Conservation (phyloP, 371 early-diverging fungal genomes). For the Syncephalastrum racemosum region DNA sequence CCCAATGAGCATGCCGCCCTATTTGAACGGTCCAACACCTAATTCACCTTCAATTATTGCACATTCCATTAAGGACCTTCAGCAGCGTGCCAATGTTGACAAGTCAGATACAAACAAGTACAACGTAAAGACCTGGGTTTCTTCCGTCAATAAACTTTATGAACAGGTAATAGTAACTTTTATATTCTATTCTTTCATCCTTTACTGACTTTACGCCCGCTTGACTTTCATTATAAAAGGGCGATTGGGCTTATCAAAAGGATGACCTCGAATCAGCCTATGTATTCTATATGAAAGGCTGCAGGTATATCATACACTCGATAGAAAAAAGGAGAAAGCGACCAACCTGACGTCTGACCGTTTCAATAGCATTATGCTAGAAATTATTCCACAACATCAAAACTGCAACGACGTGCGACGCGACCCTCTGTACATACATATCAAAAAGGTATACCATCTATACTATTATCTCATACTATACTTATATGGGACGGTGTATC, state of each 20-base stretch:
- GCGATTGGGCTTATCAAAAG: constrained; percentile 20
- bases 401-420: constrained; percentile 35
- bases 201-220: neutral
- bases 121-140: constrained; percentile 16
- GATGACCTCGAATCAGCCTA: constrained; percentile 50
- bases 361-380: constrained; percentile 51
- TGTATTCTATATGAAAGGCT: constrained; percentile 43
- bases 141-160: constrained; percentile 12
- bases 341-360: neutral
- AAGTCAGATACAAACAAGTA: constrained; percentile 17
- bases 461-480: neutral
- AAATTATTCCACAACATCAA: constrained; percentile 49
- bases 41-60: too few species aligned
- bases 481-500: constrained; percentile 11
- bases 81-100: constrained; percentile 15
- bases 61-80: constrained; percentile 7
- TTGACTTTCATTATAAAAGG: constrained; percentile 21
- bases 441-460: constrained; percentile 38
- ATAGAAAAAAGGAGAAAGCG: neutral
- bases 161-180: constrained; percentile 12
- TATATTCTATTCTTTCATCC: neutral
- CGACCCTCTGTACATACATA: constrained; percentile 38
- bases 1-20: too few species aligned
- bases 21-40: too few species aligned
- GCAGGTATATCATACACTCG: constrained; percentile 31